Base-by-base conservation (phyloP, 2,329 filamentous ascomycete genomes). In the Amauroascus niger region DNA sequence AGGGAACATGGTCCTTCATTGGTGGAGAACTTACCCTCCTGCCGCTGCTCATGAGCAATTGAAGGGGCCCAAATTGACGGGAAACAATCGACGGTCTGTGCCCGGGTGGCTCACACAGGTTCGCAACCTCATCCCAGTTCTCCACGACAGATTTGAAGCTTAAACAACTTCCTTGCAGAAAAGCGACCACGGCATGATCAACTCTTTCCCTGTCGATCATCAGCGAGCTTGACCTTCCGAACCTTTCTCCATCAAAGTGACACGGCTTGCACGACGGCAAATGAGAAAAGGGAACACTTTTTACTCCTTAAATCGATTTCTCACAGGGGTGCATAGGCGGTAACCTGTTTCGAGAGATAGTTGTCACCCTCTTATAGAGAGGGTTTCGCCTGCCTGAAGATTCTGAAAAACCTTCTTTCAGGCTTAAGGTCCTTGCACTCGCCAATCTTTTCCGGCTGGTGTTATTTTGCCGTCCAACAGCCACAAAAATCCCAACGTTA, bases 161-260 rank as follows among this genome's bases (percentile, higher is more conserved):
- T 48, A 48, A 43, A 35, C 28, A 39, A 20, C 28, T 44, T 35
- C 49, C 49, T 44, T 52, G 49, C 49, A 52, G 39, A 44, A 22
- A 8, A 49, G 28, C 35, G 28, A 52, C 49, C 49, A 33, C 22
- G 22, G 43, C 50, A 45, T 44, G 43, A 46, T 52, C 39, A 46
- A 18, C 50, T 30, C 41, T 24, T 52, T 52, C 50, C 50, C 50
- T 52, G 50, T 52, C 50, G 50, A 52, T 52, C 50, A 46, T 24
- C 40, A 39, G 16, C 18, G 40, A 51, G 39, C 49, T 44, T 43
- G 24, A 26, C 39, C 39, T 44, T 26, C 39, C 28, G 49, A 26
- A 33, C 26, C 13, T 24, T 13, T 51, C 16, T 9, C 49, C n/a
- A 44, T 26, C 13, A 11, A 26, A 41, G 11, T 41, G 39, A 44